Percentiles rank a stretch among this genome's conserved stretches.
Evolutionary conservation across 805 yeast species (phyloP).

Genomic region (Helenozyma baotianmanensis): DNA sequence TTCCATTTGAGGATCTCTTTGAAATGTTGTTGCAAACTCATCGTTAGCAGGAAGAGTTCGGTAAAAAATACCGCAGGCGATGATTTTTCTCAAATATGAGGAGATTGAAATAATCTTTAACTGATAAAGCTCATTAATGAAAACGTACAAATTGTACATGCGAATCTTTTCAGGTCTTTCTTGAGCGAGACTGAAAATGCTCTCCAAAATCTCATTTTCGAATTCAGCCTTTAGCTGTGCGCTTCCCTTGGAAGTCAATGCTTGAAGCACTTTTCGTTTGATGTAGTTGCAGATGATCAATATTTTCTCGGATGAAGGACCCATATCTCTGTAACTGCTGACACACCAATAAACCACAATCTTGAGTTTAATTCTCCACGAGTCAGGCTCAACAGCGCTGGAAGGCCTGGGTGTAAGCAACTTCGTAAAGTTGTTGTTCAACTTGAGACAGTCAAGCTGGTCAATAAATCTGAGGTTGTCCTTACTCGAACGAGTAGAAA

Average conservation of each 20-base stretch:
- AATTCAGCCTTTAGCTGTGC: conserved; percentile 38
- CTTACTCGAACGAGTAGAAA: conserved; percentile 19
- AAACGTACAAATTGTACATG: conserved; percentile 34
- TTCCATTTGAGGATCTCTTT: conserved; percentile 15
- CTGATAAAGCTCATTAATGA: conserved; percentile 50
- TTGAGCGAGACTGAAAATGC: conserved; percentile 28
- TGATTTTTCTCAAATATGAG: conserved; percentile 70
- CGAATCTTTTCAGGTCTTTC: conserved; percentile 6
- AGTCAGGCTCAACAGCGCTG: conserved; percentile 6
- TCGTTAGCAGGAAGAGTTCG: conserved; percentile 35
- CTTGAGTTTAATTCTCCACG: conserved; percentile 35
- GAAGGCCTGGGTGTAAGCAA: conserved; percentile 20
- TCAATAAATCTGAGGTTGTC: conserved; percentile 32
- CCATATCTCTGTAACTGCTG: conserved; percentile 31
- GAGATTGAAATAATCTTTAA: conserved; percentile 51
- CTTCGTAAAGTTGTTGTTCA: conserved; percentile 26
- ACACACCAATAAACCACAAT: conserved; percentile 38
- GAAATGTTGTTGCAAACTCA: not conserved
- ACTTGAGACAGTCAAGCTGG: conserved; percentile 31
- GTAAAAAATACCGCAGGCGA: conserved; percentile 82
- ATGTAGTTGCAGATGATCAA: conserved; percentile 42
- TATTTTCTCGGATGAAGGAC: conserved; percentile 26
- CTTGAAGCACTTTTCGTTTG: conserved; percentile 34
- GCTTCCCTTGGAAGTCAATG: conserved; percentile 14
- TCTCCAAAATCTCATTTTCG: conserved; percentile 39